phyloP scores from a whole-genome alignment of 148 eudicot species.

The Chenopodium album region DNA sequence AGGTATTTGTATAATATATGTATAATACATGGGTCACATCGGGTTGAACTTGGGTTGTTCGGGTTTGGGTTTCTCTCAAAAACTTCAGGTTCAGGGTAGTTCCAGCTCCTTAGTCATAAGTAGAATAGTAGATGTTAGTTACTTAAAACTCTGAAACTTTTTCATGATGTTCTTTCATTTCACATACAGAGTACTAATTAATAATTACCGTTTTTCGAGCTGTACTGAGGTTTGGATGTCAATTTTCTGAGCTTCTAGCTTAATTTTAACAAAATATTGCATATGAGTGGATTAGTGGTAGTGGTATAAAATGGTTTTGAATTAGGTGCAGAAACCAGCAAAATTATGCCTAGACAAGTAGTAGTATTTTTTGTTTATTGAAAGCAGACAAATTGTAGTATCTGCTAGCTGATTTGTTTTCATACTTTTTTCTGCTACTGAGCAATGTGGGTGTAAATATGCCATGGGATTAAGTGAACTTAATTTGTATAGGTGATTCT shows the following conservation, averaged over 20 bases:
- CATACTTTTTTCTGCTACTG: neutral
- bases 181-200: neutral
- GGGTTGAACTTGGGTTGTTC: too few species aligned
- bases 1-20: too few species aligned
- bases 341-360: neutral
- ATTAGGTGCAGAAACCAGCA: neutral
- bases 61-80: too few species aligned
- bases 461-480: neutral
- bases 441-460: neutral
- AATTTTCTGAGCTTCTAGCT: neutral
- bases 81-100: too few species aligned
- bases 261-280: neutral
- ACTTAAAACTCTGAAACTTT: too few species aligned
- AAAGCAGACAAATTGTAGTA: neutral
- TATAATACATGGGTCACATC: too few species aligned
- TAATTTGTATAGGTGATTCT: neutral
- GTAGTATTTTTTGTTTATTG: neutral
- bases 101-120: neutral
- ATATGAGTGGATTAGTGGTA: neutral
- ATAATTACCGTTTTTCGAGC: neutral
- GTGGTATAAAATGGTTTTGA: neutral
- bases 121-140: neutral
- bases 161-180: neutral
- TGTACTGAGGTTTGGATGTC: neutral
- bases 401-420: neutral